Evolutionary conservation across 805 yeast genomes (phyloP).

Genomic region (Ogataea henricii): DNA sequence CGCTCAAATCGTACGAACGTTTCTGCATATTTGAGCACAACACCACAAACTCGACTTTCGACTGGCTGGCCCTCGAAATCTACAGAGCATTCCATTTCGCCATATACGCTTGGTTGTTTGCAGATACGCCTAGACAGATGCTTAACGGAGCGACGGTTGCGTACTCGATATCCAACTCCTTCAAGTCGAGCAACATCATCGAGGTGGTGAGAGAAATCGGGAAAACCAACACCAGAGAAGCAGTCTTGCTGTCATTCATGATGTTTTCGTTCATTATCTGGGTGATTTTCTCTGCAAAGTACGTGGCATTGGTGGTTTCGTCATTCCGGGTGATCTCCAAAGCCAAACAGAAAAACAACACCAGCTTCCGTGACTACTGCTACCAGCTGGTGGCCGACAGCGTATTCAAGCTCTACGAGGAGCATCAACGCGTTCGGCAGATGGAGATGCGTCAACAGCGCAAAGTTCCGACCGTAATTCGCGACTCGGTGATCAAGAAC

Average conservation of each 20-base stretch:
- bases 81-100: constrained; percentile 67
- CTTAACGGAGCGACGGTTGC: constrained; percentile 74
- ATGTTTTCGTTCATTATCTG: constrained; percentile 72
- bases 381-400: constrained; percentile 30
- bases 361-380: constrained; percentile 26
- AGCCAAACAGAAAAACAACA: constrained; percentile 9
- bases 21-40: constrained; percentile 75
- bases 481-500: constrained; percentile 1
- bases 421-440: constrained; percentile 21
- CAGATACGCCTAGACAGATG: constrained; percentile 87
- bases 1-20: constrained; percentile 58
- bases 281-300: constrained; percentile 53
- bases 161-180: constrained; percentile 47
- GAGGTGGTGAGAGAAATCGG: constrained; percentile 58
- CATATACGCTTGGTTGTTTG: constrained; percentile 58
- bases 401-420: constrained; percentile 30
- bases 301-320: constrained; percentile 24
- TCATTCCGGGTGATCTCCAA: constrained; percentile 24
- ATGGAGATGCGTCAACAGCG: constrained; percentile 19
- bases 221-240: constrained; percentile 59
- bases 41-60: constrained; percentile 63
- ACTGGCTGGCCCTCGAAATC: constrained; percentile 65
- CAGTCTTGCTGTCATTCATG: constrained; percentile 76
- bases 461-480: constrained; percentile 17
- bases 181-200: constrained; percentile 41